These are phyloP conservation scores for Coemansia sp. DNA, from an alignment of 192 early-diverging fungal species.

Conservation along the genomic window DNA sequence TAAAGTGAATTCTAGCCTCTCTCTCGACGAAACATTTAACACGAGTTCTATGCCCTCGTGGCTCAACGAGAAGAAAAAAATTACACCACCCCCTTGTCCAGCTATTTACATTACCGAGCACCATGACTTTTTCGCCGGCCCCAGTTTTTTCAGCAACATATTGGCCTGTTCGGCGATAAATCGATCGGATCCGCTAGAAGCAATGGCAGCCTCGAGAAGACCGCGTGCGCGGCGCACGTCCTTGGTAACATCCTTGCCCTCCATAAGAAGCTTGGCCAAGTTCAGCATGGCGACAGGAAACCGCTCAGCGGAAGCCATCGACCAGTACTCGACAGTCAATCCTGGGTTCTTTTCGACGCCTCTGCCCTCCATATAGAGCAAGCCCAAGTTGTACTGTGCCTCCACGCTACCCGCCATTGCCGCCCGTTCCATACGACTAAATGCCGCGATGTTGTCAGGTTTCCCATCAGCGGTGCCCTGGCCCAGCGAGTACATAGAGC, in stretches of 20 bases:
- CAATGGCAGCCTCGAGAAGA: conserved; percentile 25
- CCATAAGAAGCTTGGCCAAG: conserved; percentile 30
- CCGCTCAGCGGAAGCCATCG: conserved; percentile 30
- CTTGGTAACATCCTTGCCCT: conserved; percentile 22
- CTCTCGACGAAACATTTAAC: neutral
- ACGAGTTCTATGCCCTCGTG: neutral
- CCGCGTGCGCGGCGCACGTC: conserved; percentile 14
- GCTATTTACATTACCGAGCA: conserved; percentile 24
- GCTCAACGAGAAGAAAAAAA: neutral
- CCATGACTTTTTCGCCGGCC: neutral
- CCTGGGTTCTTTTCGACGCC: conserved; percentile 23
- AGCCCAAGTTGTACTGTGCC: conserved; percentile 45
- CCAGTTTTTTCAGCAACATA: conserved; percentile 23
- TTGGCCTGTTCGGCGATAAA: conserved; percentile 11
- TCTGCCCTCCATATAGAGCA: conserved; percentile 31
- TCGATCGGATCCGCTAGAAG: conserved; percentile 15
- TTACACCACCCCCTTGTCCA: neutral
- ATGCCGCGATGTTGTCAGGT: conserved; percentile 25
- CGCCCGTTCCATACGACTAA: conserved; percentile 35
- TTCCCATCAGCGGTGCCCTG: conserved; percentile 14
- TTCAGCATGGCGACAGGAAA: conserved; percentile 39
- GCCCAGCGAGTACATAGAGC: conserved; percentile 29
- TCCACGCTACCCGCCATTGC: conserved; percentile 29
- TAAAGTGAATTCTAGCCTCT: neutral
- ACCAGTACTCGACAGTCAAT: conserved; percentile 42